A percentile compares a stretch with the other conserved stretches of the same genome.
Conservation (phyloP, 2,329 filamentous ascomycete species). For the Fusarium albosuccineum region DNA sequence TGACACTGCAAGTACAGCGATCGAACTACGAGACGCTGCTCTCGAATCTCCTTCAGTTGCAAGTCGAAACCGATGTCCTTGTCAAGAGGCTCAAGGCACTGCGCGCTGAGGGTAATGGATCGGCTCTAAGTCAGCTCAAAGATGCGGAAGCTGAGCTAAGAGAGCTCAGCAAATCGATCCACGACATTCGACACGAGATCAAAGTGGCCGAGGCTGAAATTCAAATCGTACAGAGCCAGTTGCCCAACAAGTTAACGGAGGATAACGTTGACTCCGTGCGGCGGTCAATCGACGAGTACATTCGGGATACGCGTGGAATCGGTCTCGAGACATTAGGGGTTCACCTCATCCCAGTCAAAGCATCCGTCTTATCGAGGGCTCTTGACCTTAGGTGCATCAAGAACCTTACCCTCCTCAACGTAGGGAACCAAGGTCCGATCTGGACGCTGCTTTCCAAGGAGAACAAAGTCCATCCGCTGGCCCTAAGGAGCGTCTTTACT, state of each 20-base stretch:
- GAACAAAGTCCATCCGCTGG: constrained; percentile 64
- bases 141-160: constrained; percentile 46
- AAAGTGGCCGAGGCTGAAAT: constrained; percentile 54
- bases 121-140: constrained; percentile 45
- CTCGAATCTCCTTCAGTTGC: constrained; percentile 50
- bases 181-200: constrained; percentile 52
- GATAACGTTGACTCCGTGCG: constrained; percentile 34
- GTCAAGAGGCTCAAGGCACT: constrained; percentile 49
- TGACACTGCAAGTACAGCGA: constrained; percentile 48
- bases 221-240: constrained; percentile 48
- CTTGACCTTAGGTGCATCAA: constrained; percentile 70
- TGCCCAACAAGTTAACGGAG: constrained; percentile 34
- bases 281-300: constrained; percentile 63
- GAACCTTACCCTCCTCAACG: constrained; percentile 72
- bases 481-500: constrained; percentile 70
- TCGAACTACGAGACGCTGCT: constrained; percentile 51
- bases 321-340: constrained; percentile 67
- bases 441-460: constrained; percentile 70
- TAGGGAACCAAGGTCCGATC: constrained; percentile 71
- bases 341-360: constrained; percentile 71
- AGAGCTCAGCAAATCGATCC: constrained; percentile 49
- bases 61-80: constrained; percentile 48
- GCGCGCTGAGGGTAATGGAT: constrained; percentile 37
- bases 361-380: constrained; percentile 67
- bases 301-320: constrained; percentile 69